Evolutionary conservation across 768 basidiomycete genomes (phyloP).

Genomic region (Mycena galericulata): DNA sequence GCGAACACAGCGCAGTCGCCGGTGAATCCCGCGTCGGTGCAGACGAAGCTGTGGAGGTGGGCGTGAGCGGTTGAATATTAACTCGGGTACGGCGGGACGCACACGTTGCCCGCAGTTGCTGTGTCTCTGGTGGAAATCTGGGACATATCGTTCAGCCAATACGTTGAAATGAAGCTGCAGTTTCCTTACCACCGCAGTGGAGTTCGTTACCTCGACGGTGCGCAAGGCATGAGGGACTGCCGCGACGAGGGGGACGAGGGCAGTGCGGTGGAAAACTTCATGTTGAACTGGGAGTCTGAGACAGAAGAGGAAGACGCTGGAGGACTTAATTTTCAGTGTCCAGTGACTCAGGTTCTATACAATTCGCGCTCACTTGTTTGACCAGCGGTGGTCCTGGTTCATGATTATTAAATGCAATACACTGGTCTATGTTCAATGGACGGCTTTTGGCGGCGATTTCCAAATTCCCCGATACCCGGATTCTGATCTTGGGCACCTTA

Average conservation of each 20-base stretch:
- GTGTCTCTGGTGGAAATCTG: not conserved
- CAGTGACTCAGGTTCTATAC: too few species aligned
- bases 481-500: too few species aligned
- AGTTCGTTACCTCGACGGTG: not conserved
- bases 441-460: too few species aligned
- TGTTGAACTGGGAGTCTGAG: not conserved
- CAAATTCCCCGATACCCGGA: too few species aligned
- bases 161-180: not conserved
- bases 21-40: not conserved
- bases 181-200: too few species aligned
- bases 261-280: not conserved
- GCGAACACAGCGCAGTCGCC: not conserved
- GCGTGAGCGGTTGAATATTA: not conserved
- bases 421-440: too few species aligned
- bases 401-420: too few species aligned
- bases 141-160: not conserved
- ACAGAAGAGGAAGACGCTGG: not conserved
- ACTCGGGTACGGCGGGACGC: not conserved
- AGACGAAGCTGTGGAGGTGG: constrained; percentile 3
- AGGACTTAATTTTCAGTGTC: not conserved
- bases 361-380: too few species aligned
- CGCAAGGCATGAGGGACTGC: not conserved
- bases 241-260: not conserved
- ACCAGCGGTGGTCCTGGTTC: too few species aligned
- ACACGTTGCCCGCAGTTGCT: constrained; percentile 8